Evolutionary conservation across 768 basidiomycete genomes (phyloP).

Genomic region (Chalciporus sphaerocephalus): DNA sequence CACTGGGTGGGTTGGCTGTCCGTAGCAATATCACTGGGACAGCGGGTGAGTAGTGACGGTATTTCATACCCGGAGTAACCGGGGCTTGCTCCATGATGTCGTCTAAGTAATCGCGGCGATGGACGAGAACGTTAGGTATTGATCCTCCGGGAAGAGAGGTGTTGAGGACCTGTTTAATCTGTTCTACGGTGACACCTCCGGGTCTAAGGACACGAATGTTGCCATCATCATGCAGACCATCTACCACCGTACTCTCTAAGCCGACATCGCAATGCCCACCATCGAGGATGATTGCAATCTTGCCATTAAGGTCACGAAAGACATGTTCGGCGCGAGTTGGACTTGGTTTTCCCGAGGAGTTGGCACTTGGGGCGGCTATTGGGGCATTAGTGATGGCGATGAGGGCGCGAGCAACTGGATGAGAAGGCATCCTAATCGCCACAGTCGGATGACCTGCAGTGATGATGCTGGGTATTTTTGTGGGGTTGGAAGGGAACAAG

Average conservation of each 20-base stretch:
- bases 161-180: constrained; percentile 59
- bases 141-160: constrained; percentile 35
- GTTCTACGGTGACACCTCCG: constrained; percentile 89
- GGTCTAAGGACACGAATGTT: constrained; percentile 80
- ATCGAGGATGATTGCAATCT: constrained; percentile 76
- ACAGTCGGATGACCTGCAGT: constrained; percentile 79
- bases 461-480: constrained; percentile 64
- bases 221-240: constrained; percentile 75
- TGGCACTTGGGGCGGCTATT: constrained; percentile 92
- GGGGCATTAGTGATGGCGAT: constrained; percentile 73
- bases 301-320: constrained; percentile 67
- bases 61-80: constrained; percentile 98
- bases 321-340: constrained; percentile 91
- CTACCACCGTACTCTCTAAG: constrained; percentile 92
- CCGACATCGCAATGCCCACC: constrained; percentile 91
- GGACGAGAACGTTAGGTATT: constrained; percentile 67
- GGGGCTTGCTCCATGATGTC: constrained; percentile 69
- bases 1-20: constrained; percentile 41
- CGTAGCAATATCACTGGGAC: constrained; percentile 79
- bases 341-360: constrained; percentile 90
- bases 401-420: constrained; percentile 86
- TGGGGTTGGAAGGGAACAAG: constrained; percentile 72
- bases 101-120: constrained; percentile 73
- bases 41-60: constrained; percentile 91
- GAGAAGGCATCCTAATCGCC: constrained; percentile 91